These are phyloP conservation scores for Fusarium anguioides DNA, from an alignment of 2,329 filamentous ascomycete genomes.

Conservation along the genomic window DNA sequence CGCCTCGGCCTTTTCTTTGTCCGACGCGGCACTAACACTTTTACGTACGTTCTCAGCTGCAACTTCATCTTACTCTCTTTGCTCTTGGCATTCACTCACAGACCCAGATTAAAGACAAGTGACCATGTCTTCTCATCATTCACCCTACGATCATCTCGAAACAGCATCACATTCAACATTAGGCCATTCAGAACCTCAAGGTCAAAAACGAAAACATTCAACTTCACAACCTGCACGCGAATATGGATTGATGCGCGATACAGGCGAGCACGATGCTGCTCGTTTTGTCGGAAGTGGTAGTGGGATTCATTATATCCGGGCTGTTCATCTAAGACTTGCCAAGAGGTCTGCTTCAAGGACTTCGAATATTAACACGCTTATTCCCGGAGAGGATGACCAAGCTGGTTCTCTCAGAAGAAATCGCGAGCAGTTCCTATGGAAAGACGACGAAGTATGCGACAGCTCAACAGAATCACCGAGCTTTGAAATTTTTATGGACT, in stretches of 20 bases:
- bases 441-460: constrained; percentile 48
- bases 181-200: constrained; percentile 34
- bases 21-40: constrained; percentile 28
- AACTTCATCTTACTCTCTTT: neutral
- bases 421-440: constrained; percentile 48
- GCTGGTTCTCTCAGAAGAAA: constrained; percentile 16
- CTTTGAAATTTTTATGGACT: constrained; percentile 62
- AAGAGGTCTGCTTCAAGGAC: constrained; percentile 39
- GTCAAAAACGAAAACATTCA: constrained; percentile 48
- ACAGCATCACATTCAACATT: constrained; percentile 41
- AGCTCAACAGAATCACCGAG: constrained; percentile 27
- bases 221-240: constrained; percentile 46
- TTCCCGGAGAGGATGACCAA: constrained; percentile 68
- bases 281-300: constrained; percentile 68
- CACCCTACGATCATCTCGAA: constrained; percentile 46
- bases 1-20: constrained; percentile 47
- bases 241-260: constrained; percentile 61
- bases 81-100: neutral
- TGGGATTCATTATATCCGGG: constrained; percentile 68
- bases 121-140: constrained; percentile 46
- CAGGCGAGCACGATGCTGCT: constrained; percentile 57
- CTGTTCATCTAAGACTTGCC: constrained; percentile 62
- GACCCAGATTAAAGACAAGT: neutral
- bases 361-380: constrained; percentile 49
- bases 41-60: neutral